Evolutionary conservation across 202 grass and related monocot species (phyloP).

Genomic region (Dendrocalamus latiflorus): DNA sequence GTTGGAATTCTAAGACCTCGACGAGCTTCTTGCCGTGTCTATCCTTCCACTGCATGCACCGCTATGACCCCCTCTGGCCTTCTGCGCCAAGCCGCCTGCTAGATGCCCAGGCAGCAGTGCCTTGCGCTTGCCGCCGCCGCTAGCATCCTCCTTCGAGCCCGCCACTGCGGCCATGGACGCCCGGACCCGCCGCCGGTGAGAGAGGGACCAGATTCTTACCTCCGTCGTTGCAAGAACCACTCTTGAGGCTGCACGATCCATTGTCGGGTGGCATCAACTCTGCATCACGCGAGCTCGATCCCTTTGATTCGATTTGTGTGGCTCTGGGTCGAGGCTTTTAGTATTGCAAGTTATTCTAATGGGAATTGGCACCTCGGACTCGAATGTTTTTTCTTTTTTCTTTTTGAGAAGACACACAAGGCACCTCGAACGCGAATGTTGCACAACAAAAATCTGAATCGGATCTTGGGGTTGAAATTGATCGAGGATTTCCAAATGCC

Average conservation of each 20-base stretch:
- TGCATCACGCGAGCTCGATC: not conserved
- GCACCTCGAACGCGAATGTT: too few species aligned
- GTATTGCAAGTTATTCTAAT: too few species aligned
- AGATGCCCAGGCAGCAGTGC: conserved; percentile 34
- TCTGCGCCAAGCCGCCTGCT: conserved; percentile 30
- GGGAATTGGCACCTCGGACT: too few species aligned
- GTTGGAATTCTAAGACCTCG: conserved; percentile 58
- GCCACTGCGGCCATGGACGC: not conserved
- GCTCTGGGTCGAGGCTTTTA: not conserved
- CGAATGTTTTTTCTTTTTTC: too few species aligned
- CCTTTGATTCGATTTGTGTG: not conserved
- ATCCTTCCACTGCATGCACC: conserved; percentile 65
- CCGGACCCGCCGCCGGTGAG: conserved; percentile 17
- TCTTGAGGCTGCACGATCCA: conserved; percentile 46
- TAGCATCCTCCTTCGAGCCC: conserved; percentile 22
- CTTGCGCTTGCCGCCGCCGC: conserved; percentile 17
- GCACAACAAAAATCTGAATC: too few species aligned
- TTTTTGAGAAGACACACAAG: too few species aligned
- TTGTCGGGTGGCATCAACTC: conserved; percentile 44
- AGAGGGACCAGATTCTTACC: conserved; percentile 17
- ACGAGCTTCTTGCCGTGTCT: conserved; percentile 52
- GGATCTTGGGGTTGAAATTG: too few species aligned
- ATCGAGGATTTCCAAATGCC: too few species aligned
- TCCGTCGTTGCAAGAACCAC: conserved; percentile 24
- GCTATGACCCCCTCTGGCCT: conserved; percentile 31